Conservation (phyloP, 2,329 filamentous ascomycete species). For the Xylaria multiplex region DNA sequence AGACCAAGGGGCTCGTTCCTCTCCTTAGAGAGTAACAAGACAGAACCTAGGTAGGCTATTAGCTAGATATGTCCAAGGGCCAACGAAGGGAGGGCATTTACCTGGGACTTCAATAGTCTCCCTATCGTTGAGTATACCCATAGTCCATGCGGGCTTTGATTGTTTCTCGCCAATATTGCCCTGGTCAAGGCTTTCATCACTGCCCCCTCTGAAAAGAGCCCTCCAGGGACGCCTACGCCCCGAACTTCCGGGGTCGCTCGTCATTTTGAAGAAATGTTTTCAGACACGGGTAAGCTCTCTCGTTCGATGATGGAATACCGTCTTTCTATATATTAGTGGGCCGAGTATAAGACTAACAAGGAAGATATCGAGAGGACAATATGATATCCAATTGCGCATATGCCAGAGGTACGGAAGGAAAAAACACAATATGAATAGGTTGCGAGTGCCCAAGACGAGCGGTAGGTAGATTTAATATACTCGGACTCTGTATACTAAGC, state of each 20-base stretch:
- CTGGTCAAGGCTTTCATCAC: constrained; percentile 27
- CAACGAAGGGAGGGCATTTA: constrained; percentile 52
- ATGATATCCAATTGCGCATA: background rate
- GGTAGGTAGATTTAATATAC: background rate
- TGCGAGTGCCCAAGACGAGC: background rate
- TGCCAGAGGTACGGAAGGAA: background rate
- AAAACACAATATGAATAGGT: constrained; percentile 1
- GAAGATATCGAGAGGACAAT: background rate
- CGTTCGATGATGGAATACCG: background rate
- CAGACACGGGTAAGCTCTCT: background rate
- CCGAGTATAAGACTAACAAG: background rate
- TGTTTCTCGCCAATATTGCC: constrained; percentile 26
- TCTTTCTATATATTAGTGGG: background rate
- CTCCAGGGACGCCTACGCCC: constrained; percentile 37
- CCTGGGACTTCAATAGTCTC: constrained; percentile 88
- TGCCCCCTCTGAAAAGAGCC: constrained; percentile 36
- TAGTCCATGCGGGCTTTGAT: constrained; percentile 57
- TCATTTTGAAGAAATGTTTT: constrained; percentile 25
- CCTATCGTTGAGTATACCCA: constrained; percentile 86
- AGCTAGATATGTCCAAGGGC: constrained; percentile 19
- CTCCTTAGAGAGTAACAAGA: constrained; percentile 64
- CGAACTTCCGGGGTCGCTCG: constrained; percentile 34
- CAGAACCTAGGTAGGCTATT: constrained; percentile 59
- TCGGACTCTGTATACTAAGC: background rate
- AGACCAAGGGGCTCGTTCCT: constrained; percentile 69